Evolutionary conservation across 306 rosid species (phyloP).

Genomic region (Fragaria ananassa): DNA sequence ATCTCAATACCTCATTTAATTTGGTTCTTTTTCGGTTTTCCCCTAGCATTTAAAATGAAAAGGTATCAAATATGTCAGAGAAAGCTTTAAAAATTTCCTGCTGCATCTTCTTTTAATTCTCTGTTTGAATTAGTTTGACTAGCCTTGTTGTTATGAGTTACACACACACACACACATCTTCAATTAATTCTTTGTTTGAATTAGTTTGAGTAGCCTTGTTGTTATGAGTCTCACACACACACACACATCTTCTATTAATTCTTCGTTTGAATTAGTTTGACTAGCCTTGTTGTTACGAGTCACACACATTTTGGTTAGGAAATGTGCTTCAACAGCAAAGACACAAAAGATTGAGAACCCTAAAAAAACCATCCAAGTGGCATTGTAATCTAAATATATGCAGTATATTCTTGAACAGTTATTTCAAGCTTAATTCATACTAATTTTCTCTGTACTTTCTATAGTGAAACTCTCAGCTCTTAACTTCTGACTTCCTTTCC

Average conservation of each 20-base stretch:
- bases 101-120: background rate
- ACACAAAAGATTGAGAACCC: background rate
- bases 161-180: too few relatives aligned
- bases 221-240: background rate
- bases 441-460: conserved; percentile 18
- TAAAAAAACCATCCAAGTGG: too few relatives aligned
- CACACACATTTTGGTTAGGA: background rate
- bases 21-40: conserved; percentile 9
- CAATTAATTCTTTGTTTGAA: background rate
- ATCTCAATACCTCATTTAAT: conserved; percentile 10
- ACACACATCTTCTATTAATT: background rate
- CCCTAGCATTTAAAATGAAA: background rate
- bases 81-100: background rate
- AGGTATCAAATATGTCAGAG: background rate
- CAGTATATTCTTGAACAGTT: too few relatives aligned
- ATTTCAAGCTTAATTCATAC: background rate
- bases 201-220: background rate
- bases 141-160: too few relatives aligned
- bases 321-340: background rate
- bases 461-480: conserved; percentile 3
- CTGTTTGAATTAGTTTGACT: too few relatives aligned
- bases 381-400: too few relatives aligned
- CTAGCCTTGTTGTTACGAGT: background rate
- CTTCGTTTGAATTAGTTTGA: background rate
- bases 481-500: conserved; percentile 12